Conservation (phyloP, 1,139 yeast species). For the Candida frijolesensis region DNA sequence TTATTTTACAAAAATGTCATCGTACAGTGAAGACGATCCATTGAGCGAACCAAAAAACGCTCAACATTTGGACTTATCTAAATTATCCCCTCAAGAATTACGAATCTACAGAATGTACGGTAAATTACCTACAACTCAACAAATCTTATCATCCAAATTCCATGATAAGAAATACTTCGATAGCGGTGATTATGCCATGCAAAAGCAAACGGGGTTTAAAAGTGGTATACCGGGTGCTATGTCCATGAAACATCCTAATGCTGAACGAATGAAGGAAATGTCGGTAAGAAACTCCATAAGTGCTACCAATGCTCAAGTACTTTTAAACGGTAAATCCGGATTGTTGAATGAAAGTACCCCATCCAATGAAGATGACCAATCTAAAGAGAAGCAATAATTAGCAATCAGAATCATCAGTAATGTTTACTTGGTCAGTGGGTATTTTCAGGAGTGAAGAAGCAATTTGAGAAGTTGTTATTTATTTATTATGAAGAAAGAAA, state of each 20-base stretch:
- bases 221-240: conserved; percentile 23
- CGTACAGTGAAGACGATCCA: conserved; percentile 44
- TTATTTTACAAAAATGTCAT: conserved; percentile 7
- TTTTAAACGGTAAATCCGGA: conserved; percentile 49
- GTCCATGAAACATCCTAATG: conserved; percentile 48
- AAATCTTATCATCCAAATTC: conserved; percentile 73
- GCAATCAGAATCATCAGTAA: background rate
- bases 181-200: conserved; percentile 96
- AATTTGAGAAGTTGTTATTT: no score
- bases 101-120: conserved; percentile 82
- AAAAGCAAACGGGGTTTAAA: conserved; percentile 49
- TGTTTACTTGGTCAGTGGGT: background rate
- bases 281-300: conserved; percentile 49
- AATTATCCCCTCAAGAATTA: conserved; percentile 67
- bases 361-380: conserved; percentile 19
- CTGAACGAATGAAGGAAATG: conserved; percentile 52
- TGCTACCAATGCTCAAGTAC: conserved; percentile 45
- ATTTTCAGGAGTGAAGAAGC: no score
- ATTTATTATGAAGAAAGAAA: no score
- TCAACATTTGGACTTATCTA: conserved; percentile 55
- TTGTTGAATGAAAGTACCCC: conserved; percentile 49
- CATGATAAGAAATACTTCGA: conserved; percentile 94
- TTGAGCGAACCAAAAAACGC: conserved; percentile 49
- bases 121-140: conserved; percentile 83
- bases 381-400: background rate